These are phyloP conservation scores for Zygoascus bituminiphila DNA, from an alignment of 805 yeast species.

Conservation along the genomic window DNA sequence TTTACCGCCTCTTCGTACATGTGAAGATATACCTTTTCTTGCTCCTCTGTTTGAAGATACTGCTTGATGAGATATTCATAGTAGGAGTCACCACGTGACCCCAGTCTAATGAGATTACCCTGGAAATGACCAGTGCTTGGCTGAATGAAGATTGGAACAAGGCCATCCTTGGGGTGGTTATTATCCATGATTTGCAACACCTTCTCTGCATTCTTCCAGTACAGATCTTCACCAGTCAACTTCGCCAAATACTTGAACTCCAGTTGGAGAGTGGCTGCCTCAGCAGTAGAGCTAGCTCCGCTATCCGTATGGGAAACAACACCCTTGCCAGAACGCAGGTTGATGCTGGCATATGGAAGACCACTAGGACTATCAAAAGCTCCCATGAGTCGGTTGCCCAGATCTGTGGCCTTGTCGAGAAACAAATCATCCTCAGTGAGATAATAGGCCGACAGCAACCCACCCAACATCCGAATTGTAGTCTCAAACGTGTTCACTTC, in stretches of 20 bases:
- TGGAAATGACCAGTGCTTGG: slow-evolving; percentile 67
- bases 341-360: slow-evolving; percentile 71
- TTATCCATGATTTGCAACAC: slow-evolving; percentile 63
- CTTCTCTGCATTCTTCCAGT: slow-evolving; percentile 72
- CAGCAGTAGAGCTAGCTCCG: slow-evolving; percentile 86
- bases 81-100: slow-evolving; percentile 89
- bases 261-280: slow-evolving; percentile 76
- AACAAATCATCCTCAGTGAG: slow-evolving; percentile 61
- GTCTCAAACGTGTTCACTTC: slow-evolving; percentile 83
- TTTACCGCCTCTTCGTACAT: slow-evolving; percentile 71
- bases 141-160: slow-evolving; percentile 71
- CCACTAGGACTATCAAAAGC: slow-evolving; percentile 64
- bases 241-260: slow-evolving; percentile 77
- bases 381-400: slow-evolving; percentile 65
- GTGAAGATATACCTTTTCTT: slow-evolving; percentile 51
- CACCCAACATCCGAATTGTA: slow-evolving; percentile 92
- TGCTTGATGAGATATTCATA: slow-evolving; percentile 85
- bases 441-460: slow-evolving; percentile 75
- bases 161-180: slow-evolving; percentile 59
- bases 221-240: slow-evolving; percentile 68
- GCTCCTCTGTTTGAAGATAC: slow-evolving; percentile 64
- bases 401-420: slow-evolving; percentile 67
- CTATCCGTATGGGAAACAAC: slow-evolving; percentile 50
- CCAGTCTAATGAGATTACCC: slow-evolving; percentile 63
- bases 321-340: slow-evolving; percentile 57